Evolutionary conservation across 768 basidiomycete genomes (phyloP).

Genomic region (Mycena amicta): DNA sequence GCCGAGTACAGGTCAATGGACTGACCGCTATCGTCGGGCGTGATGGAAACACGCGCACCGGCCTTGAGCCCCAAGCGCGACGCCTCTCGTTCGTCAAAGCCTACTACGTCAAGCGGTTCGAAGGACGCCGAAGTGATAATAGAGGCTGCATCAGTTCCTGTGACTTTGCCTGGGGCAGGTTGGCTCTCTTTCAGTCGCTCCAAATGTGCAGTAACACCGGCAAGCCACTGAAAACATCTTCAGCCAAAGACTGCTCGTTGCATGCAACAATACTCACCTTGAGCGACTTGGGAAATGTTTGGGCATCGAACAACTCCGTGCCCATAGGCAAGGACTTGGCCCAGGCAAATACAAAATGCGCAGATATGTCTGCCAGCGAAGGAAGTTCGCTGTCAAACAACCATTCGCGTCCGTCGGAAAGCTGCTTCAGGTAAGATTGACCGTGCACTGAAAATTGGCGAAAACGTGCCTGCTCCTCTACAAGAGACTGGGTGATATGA

Average conservation of each 20-base stretch:
- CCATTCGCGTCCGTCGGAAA: conserved; percentile 55
- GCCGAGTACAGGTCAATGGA: neutral
- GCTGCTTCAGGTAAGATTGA: neutral
- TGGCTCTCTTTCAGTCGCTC: conserved; percentile 30
- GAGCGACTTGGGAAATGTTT: conserved; percentile 42
- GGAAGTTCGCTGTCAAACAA: conserved; percentile 56
- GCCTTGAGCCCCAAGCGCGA: conserved; percentile 40
- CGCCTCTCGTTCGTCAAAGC: conserved; percentile 50
- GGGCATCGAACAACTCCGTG: conserved; percentile 39
- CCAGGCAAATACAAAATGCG: conserved; percentile 54
- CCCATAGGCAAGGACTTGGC: conserved; percentile 37
- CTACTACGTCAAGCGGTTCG: conserved; percentile 42
- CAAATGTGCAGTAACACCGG: conserved; percentile 40
- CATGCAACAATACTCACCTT: conserved; percentile 32
- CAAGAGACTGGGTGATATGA: conserved; percentile 28
- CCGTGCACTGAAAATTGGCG: neutral
- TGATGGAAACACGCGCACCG: conserved; percentile 42
- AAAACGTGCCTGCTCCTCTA: conserved; percentile 32
- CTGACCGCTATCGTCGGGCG: conserved; percentile 52
- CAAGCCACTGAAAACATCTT: conserved; percentile 45
- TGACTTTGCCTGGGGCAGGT: conserved; percentile 30
- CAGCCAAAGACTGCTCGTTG: conserved; percentile 2
- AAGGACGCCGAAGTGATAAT: conserved; percentile 38
- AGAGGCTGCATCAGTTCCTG: conserved; percentile 46
- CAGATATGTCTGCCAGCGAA: conserved; percentile 53